A percentile compares a stretch with the other conserved stretches of the same genome.
Evolutionary conservation across 768 basidiomycete genomes (phyloP).

Genomic region (Ramaria sp.): DNA sequence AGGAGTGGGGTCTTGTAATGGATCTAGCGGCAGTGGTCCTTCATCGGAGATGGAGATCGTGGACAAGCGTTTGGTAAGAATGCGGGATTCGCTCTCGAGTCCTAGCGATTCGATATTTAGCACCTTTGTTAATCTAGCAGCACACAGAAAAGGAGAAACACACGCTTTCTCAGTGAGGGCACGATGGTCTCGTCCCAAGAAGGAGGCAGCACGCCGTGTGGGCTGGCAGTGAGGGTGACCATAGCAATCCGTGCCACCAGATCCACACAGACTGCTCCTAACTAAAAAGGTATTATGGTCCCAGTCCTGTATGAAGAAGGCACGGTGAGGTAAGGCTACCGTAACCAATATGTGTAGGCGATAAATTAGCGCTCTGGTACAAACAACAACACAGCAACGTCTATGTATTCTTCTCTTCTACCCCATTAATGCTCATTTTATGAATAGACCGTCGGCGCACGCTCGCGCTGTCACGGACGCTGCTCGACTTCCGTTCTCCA

Average conservation of each 20-base stretch:
- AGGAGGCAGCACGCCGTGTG: conserved; percentile 19
- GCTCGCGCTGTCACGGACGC: background rate
- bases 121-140: background rate
- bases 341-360: background rate
- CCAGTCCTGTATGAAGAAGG: background rate
- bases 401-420: too few relatives aligned
- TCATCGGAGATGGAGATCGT: conserved; percentile 57
- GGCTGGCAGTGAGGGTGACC: conserved; percentile 9
- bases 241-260: background rate
- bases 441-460: background rate
- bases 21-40: conserved; percentile 14
- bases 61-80: conserved; percentile 69
- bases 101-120: conserved; percentile 32
- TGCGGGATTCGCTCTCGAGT: conserved; percentile 69
- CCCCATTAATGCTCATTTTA: background rate
- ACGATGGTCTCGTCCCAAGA: conserved; percentile 81
- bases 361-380: background rate
- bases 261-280: background rate
- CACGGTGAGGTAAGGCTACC: background rate
- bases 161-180: conserved; percentile 71
- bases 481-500: background rate
- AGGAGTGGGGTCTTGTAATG: conserved; percentile 6
- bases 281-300: background rate
- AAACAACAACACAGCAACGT: background rate
- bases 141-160: conserved; percentile 18